Base-by-base conservation (phyloP, 1,139 yeast species). In the Meyerozyma guilliermondii region DNA sequence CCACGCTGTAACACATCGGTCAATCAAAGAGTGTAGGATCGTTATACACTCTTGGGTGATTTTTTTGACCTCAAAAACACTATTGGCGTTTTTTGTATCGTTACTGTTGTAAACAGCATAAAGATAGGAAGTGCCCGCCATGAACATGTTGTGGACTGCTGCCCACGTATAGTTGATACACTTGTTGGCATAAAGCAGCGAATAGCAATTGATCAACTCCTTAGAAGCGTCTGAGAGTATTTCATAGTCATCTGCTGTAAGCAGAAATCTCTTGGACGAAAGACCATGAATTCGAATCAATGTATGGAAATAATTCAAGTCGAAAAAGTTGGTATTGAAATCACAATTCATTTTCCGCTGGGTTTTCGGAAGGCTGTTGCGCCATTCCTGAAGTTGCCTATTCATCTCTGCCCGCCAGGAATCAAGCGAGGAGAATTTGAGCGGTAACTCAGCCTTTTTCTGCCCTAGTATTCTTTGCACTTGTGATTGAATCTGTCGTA, bases 81-180 rank as follows among this genome's bases (percentile, higher is more conserved):
- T 61, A 9, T 80, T 75, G 11, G 65, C 62, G 8, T 65, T 54
- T n/a, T 80, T 62, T 2, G 78, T 77, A 31, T 72, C 76, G 18
- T 71, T 73, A 29, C 86, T 79, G 56, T 84, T 85, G 56, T 85
- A 87, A 11, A 87, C 70, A 1, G 91, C 76, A 57, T 85, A 88
- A 37, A 88, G 68, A 53, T 81, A 87, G 2, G 95, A 84, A 17
- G 92, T 84, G 1, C 95, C 95, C 0, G 96, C 92, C 84, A 86
- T 83, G 57, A 87, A 87, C 43, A 87, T 66, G 59, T 87, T 88
- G 59, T 88, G 95, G 2, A 88, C 92, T 0, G 95, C 95, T 1
- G 91, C 92, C 96, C 96, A 89, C 0, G 96, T 87, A 62, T 86
- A 89, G 59, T 88, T 88, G 47, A 88, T 74, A 39, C 78, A 71